These are phyloP conservation scores for Colletotrichum sojae DNA, from an alignment of 2,329 filamentous ascomycete species.

Conservation along the genomic window DNA sequence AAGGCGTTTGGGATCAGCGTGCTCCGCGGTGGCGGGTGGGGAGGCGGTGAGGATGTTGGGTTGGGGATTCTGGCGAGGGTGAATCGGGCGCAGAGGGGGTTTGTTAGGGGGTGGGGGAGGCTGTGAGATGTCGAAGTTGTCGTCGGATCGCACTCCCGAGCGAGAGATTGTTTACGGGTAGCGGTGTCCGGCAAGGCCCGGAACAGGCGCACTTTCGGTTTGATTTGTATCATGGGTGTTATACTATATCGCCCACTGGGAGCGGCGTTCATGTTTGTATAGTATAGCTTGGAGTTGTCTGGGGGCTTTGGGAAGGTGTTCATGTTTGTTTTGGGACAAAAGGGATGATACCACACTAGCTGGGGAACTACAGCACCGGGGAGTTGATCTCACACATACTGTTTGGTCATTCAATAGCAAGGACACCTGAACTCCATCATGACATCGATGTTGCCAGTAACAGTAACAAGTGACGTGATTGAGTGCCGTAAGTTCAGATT, in stretches of 20 bases:
- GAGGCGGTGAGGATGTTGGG: constrained; percentile 41
- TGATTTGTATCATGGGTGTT: background rate
- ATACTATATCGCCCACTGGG: no score
- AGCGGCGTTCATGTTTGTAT: constrained; percentile 6
- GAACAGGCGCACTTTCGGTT: background rate
- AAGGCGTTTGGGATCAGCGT: constrained; percentile 40
- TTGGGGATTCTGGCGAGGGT: constrained; percentile 41
- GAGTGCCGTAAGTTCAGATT: no score
- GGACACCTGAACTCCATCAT: no score
- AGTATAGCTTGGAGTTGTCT: constrained; percentile 22
- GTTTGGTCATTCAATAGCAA: constrained; percentile 7
- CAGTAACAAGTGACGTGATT: no score
- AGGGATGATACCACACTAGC: constrained; percentile 37
- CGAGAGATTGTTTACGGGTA: background rate
- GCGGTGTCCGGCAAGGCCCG: background rate
- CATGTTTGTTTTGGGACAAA: background rate
- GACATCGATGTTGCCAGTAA: background rate
- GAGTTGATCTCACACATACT: constrained; percentile 18
- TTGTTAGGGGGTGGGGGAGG: constrained; percentile 32
- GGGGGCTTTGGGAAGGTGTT: constrained; percentile 1
- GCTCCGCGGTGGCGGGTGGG: constrained; percentile 37
- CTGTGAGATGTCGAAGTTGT: background rate
- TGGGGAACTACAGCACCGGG: constrained; percentile 17
- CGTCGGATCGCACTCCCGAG: background rate
- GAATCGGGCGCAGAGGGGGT: constrained; percentile 36